These are phyloP conservation scores for Psilocybe cubensis DNA, from an alignment of 768 basidiomycete genomes.

Conservation along the genomic window DNA sequence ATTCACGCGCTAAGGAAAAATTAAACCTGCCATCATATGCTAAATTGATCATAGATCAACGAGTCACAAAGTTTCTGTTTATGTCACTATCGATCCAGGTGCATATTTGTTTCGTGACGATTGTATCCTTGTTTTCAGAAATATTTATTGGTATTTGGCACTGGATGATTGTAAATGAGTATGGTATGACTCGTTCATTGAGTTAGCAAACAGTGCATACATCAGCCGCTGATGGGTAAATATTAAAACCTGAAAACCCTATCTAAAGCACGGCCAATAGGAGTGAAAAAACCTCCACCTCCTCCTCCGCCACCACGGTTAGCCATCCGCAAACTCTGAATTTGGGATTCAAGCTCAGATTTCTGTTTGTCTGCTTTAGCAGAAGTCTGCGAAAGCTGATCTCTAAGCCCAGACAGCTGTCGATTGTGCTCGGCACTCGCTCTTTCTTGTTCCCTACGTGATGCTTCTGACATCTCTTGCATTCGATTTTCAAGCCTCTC, in stretches of 20 bases:
- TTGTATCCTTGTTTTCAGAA: too few species aligned
- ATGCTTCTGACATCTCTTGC: slow-evolving; percentile 25
- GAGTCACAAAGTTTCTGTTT: too few species aligned
- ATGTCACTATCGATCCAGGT: too few species aligned
- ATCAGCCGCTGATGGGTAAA: not conserved
- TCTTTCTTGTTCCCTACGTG: slow-evolving; percentile 9
- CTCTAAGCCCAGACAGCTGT: slow-evolving; percentile 2
- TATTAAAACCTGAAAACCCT: slow-evolving; percentile 11
- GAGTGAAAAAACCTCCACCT: slow-evolving; percentile 23
- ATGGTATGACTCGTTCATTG: too few species aligned
- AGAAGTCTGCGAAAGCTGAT: slow-evolving; percentile 1
- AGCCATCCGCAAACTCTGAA: slow-evolving; percentile 19
- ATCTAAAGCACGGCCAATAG: slow-evolving; percentile 21
- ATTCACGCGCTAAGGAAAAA: too few species aligned
- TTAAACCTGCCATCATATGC: too few species aligned
- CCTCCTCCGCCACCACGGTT: slow-evolving; percentile 1
- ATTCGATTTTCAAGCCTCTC: slow-evolving; percentile 29
- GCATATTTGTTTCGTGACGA: too few species aligned
- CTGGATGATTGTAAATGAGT: too few species aligned
- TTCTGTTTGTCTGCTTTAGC: slow-evolving; percentile 7
- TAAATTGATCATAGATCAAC: too few species aligned
- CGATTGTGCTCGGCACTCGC: slow-evolving; percentile 10
- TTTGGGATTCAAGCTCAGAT: slow-evolving; percentile 17
- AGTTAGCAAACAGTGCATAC: too few species aligned
- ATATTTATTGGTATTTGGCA: too few species aligned